Evolutionary conservation across 306 rosid genomes (phyloP).

Genomic region (Vicia faba): DNA sequence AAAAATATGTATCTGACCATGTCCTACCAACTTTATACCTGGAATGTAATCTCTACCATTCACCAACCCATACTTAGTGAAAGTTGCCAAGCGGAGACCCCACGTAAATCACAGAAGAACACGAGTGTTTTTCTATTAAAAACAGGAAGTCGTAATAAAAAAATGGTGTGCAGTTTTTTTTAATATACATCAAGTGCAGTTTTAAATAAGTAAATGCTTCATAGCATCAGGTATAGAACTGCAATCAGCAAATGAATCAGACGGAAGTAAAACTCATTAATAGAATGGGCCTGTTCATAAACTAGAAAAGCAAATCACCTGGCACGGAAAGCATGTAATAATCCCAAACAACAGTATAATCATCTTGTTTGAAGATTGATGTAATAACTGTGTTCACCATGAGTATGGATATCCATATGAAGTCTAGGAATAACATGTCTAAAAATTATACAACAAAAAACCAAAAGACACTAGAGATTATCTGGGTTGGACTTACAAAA

Average conservation of each 20-base stretch:
- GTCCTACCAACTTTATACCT: too few relatives aligned
- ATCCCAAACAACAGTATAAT: slow-evolving; percentile 28
- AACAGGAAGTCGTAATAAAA: not conserved
- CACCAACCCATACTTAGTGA: too few relatives aligned
- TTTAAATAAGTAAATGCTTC: slow-evolving; percentile 24
- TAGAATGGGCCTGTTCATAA: slow-evolving; percentile 26
- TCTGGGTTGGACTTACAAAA: slow-evolving; percentile 60
- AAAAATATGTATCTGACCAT: too few relatives aligned
- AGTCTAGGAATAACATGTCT: slow-evolving; percentile 46
- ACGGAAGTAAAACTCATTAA: slow-evolving; percentile 14
- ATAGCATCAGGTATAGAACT: slow-evolving; percentile 5
- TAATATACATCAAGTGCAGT: not conserved
- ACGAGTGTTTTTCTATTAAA: not conserved
- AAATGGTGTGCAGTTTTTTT: not conserved
- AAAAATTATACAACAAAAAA: slow-evolving; percentile 53
- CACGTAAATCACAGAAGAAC: too few relatives aligned
- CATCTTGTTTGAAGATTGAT: slow-evolving; percentile 37
- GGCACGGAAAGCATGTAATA: slow-evolving; percentile 27
- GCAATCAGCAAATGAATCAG: slow-evolving; percentile 30
- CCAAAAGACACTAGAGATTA: slow-evolving; percentile 54
- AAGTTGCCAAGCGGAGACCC: too few relatives aligned
- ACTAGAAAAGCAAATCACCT: slow-evolving; percentile 21
- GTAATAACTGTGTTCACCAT: slow-evolving; percentile 41
- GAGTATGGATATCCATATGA: slow-evolving; percentile 45
- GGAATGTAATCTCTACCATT: too few relatives aligned